A percentile compares a stretch with the other conserved stretches of the same genome.
Evolutionary conservation across 1,284 basidiomycete genomes (phyloP).

Genomic region (Afroboletus lepidellus): DNA sequence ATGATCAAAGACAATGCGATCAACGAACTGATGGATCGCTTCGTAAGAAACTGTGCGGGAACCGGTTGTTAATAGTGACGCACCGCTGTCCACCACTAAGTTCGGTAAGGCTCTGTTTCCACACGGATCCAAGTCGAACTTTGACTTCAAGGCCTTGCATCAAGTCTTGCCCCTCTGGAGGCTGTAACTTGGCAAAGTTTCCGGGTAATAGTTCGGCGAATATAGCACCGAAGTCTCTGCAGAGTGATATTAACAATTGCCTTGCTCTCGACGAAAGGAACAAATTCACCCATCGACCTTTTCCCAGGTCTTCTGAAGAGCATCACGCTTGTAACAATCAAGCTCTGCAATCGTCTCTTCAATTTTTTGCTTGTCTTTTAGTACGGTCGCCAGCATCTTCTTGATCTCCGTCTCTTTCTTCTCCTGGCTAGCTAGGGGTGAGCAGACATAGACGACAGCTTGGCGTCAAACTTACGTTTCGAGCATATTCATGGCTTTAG

Average conservation of each 20-base stretch:
- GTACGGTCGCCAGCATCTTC: conserved; percentile 87
- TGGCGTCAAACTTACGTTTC: conserved; percentile 63
- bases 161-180: conserved; percentile 90
- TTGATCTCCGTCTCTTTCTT: conserved; percentile 87
- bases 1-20: conserved; percentile 98
- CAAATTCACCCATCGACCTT: conserved; percentile 84
- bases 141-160: conserved; percentile 97
- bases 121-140: conserved; percentile 90
- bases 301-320: conserved; percentile 91
- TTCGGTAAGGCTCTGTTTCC: conserved; percentile 98
- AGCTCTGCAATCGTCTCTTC: conserved; percentile 93
- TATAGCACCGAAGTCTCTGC: conserved; percentile 93
- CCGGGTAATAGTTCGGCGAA: conserved; percentile 96
- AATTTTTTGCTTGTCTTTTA: conserved; percentile 96
- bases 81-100: conserved; percentile 95
- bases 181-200: conserved; percentile 94
- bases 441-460: background rate
- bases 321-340: conserved; percentile 92
- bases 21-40: conserved; percentile 63
- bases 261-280: conserved; percentile 1
- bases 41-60: background rate
- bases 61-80: conserved; percentile 22
- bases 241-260: background rate
- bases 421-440: conserved; percentile 70
- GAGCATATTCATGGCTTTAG: conserved; percentile 95